These are phyloP conservation scores for Tremella yokohamensis DNA, from an alignment of 768 basidiomycete genomes.

Conservation along the genomic window DNA sequence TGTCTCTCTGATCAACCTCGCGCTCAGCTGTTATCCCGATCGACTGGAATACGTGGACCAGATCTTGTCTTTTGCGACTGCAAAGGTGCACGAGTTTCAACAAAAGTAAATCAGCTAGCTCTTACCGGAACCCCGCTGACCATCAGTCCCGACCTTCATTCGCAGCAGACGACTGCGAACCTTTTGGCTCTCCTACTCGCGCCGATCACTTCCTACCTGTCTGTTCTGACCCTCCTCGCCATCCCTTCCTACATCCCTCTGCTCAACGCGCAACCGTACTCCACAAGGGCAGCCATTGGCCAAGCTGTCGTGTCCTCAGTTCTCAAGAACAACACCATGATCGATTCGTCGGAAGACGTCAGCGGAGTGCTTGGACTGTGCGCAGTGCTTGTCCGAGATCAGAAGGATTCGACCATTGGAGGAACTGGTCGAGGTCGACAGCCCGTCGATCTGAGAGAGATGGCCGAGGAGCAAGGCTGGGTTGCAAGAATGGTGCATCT, in stretches of 20 bases:
- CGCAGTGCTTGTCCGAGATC: conserved; percentile 83
- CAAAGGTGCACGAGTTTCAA: conserved; percentile 76
- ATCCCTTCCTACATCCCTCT: conserved; percentile 84
- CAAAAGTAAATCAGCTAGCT: conserved; percentile 61
- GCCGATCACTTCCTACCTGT: conserved; percentile 93
- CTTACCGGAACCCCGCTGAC: conserved; percentile 12
- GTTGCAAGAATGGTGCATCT: conserved; percentile 96
- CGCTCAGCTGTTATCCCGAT: conserved; percentile 95
- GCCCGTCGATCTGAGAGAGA: conserved; percentile 72
- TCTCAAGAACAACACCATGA: conserved; percentile 91
- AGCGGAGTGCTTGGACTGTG: conserved; percentile 89
- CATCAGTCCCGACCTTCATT: conserved; percentile 76
- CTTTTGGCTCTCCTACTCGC: conserved; percentile 88
- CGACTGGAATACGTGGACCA: conserved; percentile 96
- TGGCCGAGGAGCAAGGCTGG: conserved; percentile 99
- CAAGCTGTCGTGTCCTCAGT: conserved; percentile 92
- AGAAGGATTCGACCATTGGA: conserved; percentile 58
- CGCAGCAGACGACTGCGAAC: conserved; percentile 79
- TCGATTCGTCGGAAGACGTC: conserved; percentile 91
- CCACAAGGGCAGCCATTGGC: conserved; percentile 83
- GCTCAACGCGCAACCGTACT: conserved; percentile 78
- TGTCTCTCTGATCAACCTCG: conserved; percentile 91
- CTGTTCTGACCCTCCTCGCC: conserved; percentile 93
- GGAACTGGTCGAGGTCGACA: conserved; percentile 51
- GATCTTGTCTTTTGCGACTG: conserved; percentile 79